Base-by-base conservation (phyloP, 805 yeast species). In the Myxozyma melibiosi region DNA sequence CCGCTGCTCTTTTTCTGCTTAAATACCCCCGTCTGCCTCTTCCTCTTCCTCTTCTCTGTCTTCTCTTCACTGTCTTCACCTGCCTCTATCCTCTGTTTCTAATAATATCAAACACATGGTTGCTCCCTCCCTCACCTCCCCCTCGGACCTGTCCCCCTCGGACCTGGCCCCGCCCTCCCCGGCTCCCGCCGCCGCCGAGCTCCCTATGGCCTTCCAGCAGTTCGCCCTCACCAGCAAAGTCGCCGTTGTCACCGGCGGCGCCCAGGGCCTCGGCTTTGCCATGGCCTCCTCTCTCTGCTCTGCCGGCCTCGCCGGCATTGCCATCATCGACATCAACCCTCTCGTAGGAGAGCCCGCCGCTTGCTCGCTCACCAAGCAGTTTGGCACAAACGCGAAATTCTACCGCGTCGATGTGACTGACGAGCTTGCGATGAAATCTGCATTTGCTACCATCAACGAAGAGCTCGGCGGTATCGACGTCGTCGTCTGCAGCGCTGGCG, bases 241-340 rank as follows among this genome's bases (percentile, higher is more conserved):
- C 52, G 86, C 83, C 59, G 74, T 83, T 25, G 76, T 84, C 57
- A 83, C 88, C 48, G 88, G 88, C 44, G 88, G 86, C 43, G 84
- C 86, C 49, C 83, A 87, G 40, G 87, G 88, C 34, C 77, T 84
- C 62, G 84, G 85, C 25, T 75, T 80, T 48, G 80, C 81, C 35
- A 73, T 83, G 73, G 80, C 85, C 57, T 78, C 84, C 68, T 84
- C 85, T 16, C 76, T 83, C 39, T 72, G 84, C 68, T 81, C 76
- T 39, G 77, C 73, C 28, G 78, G 80, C 74, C 65, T 84, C 71
- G 72, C 83, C 80, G 71, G 85, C 74, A 56, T 83, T 71, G 70
- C 76, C 49, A 72, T 75, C 54, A 68, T 77, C 42, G 84, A 84
- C 57, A 86, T 85, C 45, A 79, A 81, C 62, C 75, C 79, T 43